Percentiles rank a stretch among this genome's conserved stretches.
Evolutionary conservation across 2,329 filamentous ascomycete genomes (phyloP).

Genomic region (Niveomyces coronatus): DNA sequence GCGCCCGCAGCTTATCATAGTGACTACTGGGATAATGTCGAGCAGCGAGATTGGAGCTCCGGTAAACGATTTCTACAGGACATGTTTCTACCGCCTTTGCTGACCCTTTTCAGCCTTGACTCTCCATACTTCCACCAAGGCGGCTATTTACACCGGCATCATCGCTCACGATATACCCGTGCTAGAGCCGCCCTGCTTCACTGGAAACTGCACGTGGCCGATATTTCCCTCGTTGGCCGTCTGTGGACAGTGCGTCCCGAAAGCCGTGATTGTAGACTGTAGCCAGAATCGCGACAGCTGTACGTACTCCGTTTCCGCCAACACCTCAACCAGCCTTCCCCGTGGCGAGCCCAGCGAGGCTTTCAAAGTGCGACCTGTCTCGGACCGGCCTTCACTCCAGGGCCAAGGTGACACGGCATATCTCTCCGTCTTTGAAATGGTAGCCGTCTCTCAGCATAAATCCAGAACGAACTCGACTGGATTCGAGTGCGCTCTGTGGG

Average conservation of each 20-base stretch:
- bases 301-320: constrained; percentile 19
- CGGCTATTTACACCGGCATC: constrained; percentile 28
- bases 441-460: constrained; percentile 19
- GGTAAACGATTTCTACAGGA: background rate
- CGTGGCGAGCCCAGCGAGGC: constrained; percentile 15
- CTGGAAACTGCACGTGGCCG: constrained; percentile 27
- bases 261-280: constrained; percentile 13
- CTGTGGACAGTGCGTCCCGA: constrained; percentile 22
- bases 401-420: constrained; percentile 14
- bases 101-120: constrained; percentile 12
- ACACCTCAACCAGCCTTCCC: constrained; percentile 18
- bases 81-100: background rate
- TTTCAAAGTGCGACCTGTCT: constrained; percentile 21
- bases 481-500: constrained; percentile 26
- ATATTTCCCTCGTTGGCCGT: constrained; percentile 25
- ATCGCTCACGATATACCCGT: constrained; percentile 19
- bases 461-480: constrained; percentile 14
- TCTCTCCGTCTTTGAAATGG: constrained; percentile 26
- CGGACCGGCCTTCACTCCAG: constrained; percentile 10
- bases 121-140: constrained; percentile 25
- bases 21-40: constrained; percentile 25
- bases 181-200: constrained; percentile 19
- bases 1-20: constrained; percentile 22
- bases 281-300: constrained; percentile 17
- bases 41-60: constrained; percentile 14